Base-by-base conservation (phyloP, 768 basidiomycete species). In the Mycena chlorophos region DNA sequence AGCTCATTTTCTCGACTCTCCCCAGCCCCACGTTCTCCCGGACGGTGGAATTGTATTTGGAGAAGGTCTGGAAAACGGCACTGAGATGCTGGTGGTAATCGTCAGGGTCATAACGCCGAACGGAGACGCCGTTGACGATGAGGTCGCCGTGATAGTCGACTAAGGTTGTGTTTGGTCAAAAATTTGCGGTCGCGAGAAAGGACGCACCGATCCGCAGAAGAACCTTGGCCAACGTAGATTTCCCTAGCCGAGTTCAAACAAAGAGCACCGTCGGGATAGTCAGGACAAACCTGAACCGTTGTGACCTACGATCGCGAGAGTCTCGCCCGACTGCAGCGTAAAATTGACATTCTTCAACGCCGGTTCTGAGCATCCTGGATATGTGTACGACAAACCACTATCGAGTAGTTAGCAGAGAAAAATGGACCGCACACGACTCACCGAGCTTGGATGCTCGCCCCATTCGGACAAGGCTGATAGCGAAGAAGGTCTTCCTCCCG, bases 11-110 rank as follows among this genome's bases (percentile, higher is more conserved):
- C 14, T 81, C 80, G 19, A 94, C 81, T 62, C 79, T 82, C 19
- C 93, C 92, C 3, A 94, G 73, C n/a, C 92, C 93, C 26, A 93
- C 85, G 66, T 95, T 95, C 67, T 93, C 89, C 58, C 84, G 78
- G 17, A 92, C 78, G 0, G 90, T 85, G 4, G 86, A 79, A 64
- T 83, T 86, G 67, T 88, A 92, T 66, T 87, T 87, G 49, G 88
- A 86, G 69, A 93, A 94, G 39, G 86, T 86, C 69, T 95, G 93
- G 70, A 95, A 90, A 19, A 94, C 87, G 19, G 86, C 86, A n/a
- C 88, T 85, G 14, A 85, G 72, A 64, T 86, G 89, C 34, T 74
- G 73, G 68, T 94, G 93, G 56, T 89, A 84, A 43, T 91, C 89
- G 6, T 69, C 69, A 19, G 91, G 87, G 53, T 80, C 74, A 66